phyloP scores from a whole-genome alignment of 306 rosid genomes.

The Quercus glauca region DNA sequence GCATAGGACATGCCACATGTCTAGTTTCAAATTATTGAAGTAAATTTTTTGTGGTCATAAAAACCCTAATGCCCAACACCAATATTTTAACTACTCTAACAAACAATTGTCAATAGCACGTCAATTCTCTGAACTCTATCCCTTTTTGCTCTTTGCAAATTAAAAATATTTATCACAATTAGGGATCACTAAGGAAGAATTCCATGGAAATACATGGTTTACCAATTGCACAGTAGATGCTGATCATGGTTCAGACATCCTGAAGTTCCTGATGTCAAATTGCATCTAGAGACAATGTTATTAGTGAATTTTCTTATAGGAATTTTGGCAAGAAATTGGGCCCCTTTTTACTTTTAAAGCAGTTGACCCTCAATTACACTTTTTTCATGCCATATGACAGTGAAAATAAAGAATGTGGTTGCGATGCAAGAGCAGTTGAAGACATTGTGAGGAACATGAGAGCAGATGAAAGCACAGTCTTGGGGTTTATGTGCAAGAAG shows the following conservation, averaged over 20 bases:
- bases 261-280: conserved; percentile 29
- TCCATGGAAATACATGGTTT: conserved; percentile 87
- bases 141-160: conserved; percentile 42
- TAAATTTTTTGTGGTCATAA: too few relatives aligned
- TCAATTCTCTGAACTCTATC: not conserved
- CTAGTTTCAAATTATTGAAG: too few relatives aligned
- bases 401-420: conserved; percentile 40
- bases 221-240: conserved; percentile 96
- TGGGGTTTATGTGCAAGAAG: conserved; percentile 94
- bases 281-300: conserved; percentile 54
- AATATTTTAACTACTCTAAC: too few relatives aligned
- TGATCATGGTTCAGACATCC: conserved; percentile 66
- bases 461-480: conserved; percentile 62
- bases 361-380: conserved; percentile 5
- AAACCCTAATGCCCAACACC: too few relatives aligned
- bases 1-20: too few relatives aligned
- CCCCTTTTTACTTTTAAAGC: not conserved
- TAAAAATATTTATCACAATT: conserved; percentile 57
- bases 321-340: not conserved
- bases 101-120: too few relatives aligned
- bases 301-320: not conserved
- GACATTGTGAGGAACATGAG: conserved; percentile 58
- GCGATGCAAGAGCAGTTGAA: conserved; percentile 42
- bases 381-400: conserved; percentile 31
- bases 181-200: conserved; percentile 71